Conservation (phyloP, 306 rosid species). For the Quercus suber region DNA sequence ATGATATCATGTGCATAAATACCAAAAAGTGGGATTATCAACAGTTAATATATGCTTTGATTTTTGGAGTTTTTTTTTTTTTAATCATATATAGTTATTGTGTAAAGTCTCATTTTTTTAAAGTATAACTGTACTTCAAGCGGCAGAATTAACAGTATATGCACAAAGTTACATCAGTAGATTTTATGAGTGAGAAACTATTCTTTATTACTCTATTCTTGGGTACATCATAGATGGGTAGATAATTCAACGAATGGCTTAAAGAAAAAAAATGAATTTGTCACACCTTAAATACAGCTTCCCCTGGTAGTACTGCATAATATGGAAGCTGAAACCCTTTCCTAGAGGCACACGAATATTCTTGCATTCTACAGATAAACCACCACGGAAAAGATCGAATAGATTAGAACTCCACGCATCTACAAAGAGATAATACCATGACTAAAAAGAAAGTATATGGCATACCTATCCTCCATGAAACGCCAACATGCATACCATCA, state of each 20-base stretch:
- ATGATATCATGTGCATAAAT: background rate
- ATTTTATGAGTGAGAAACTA: no score
- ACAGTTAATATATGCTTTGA: background rate
- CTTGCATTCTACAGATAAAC: constrained; percentile 42
- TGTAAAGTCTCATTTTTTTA: no score
- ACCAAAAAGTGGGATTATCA: background rate
- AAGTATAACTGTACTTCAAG: no score
- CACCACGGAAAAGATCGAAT: background rate
- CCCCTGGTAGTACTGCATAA: constrained; percentile 52
- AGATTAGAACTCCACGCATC: background rate
- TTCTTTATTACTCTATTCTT: background rate
- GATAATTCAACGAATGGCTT: background rate
- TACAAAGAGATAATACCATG: background rate
- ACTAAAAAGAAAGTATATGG: background rate
- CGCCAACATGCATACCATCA: constrained; percentile 59
- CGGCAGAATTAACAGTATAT: no score
- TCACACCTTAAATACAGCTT: constrained; percentile 60
- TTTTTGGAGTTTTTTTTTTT: background rate
- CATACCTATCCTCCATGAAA: constrained; percentile 70
- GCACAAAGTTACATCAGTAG: no score
- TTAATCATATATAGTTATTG: no score
- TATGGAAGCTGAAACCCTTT: constrained; percentile 56
- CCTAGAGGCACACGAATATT: constrained; percentile 41
- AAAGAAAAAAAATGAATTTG: background rate
- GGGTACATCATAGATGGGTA: background rate